Evolutionary conservation across 2,329 filamentous ascomycete species (phyloP), one percentile per base, ranked within the genome.

Genomic region (Monilinia fructicola): DNA sequence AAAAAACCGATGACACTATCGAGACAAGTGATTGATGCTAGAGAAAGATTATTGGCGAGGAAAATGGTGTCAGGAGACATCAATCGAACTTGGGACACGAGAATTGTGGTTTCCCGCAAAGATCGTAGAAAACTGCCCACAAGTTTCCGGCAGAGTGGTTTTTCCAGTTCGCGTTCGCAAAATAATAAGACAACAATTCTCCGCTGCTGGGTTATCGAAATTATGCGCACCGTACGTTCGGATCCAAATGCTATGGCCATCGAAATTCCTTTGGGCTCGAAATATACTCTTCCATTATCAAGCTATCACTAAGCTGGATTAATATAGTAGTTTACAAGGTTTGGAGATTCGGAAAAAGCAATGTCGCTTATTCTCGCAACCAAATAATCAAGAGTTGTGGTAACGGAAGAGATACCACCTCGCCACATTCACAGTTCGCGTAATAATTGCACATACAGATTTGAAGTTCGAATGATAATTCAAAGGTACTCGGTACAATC

Each of bases 361-460:
- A n/a, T n/a, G n/a, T n/a, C n/a, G n/a, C n/a, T n/a, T n/a, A n/a
- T n/a, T n/a, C n/a, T n/a, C n/a, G n/a, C 69, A 78, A 0, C 69
- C 74, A 46, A 80, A 78, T 67, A 71, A 79, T 54, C 79, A 79
- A 55, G 69, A 77, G 4, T 76, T 77, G 23, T 77, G 79, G 62
- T 71, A 71, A 10, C 74, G 73, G 21, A 76, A 78, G 11, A 74
- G 76, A 61, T 81, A 76, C 64, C 81, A 78, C 54, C 69, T 79
- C 4, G 80, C 78, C 55, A 74, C 74, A 9, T 82, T 81, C 62
- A 82, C 84, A 60, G 80, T 87, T 0, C 80, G 84, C 65, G 83
- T 85, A 4, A 78, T 85, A 46, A 81, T 84, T 4, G 84, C 83
- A 0, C 80, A 83, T 0, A 81, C 86, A 0, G 85, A 88, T 66